Base-by-base conservation (phyloP, 352 stramenopile genomes). In the Phytophthora capsici region DNA sequence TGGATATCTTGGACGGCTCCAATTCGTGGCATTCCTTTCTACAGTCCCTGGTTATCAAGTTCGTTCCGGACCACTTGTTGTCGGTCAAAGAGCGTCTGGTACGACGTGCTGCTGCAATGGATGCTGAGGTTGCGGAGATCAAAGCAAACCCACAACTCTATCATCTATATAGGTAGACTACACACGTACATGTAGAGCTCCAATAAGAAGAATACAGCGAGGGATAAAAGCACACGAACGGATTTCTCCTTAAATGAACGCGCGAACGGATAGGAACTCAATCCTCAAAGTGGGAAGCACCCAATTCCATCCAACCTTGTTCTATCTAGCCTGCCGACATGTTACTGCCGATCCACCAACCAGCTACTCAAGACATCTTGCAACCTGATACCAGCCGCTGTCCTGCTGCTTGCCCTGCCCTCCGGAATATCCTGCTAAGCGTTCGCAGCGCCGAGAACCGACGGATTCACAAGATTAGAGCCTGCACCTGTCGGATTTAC, bases 21-120 rank as follows among this genome's bases (percentile, higher is more conserved):
- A 73, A 70, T 17, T 71, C 71, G 17, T 94, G 86, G 86, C 70
- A 80, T 36, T 70, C 55, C 10, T 90, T 94, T 55, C 46, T 92
- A 55, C 58, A 90, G 54, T 74, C 74, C 26, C 41, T 94, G 20
- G 76, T 82, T 13, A 61, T 90, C 57, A 87, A 90, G 44, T 94
- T 94, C 32, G 78, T 87, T 13, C 77, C 80, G 10, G 73, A 89
- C 14, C 74, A 80, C 38, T 82, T 90, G 71, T 66, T 86, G 22
- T 73, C 75, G 0, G 67, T 91, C 20, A 83, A 91, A 22, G 82
- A 91, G 64, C 77, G 85, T 16, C 69, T 92, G 4, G 66, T 92
- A 40, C 68, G 71, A 40, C 80, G 77, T 14, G 77, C 74, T 0
- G 53, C 68, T 2, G 70, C 77, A 56, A 83, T 88, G 71, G 66